Conservation (phyloP, 768 basidiomycete species). For the Suillus lakei region DNA sequence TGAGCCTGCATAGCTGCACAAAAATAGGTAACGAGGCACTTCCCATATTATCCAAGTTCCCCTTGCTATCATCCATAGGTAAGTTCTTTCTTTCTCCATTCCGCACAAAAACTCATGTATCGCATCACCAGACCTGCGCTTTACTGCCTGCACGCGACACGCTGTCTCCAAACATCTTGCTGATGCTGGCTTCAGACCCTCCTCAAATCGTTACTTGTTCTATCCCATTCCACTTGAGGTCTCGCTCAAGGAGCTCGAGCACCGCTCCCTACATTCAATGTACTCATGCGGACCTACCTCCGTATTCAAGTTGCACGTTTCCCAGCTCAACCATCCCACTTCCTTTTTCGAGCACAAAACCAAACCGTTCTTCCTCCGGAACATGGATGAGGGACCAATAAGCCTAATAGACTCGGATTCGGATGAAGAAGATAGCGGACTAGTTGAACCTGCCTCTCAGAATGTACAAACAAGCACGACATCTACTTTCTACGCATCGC, state of each 20-base stretch:
- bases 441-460: not conserved
- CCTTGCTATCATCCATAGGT: constrained; percentile 68
- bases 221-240: constrained; percentile 46
- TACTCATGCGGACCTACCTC: constrained; percentile 32
- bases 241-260: constrained; percentile 40
- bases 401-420: not conserved
- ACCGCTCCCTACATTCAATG: constrained; percentile 21
- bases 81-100: constrained; percentile 25
- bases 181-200: constrained; percentile 32
- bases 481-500: not conserved
- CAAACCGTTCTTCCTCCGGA: not conserved
- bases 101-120: constrained; percentile 8
- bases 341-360: not conserved
- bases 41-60: constrained; percentile 49
- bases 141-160: constrained; percentile 45
- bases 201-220: constrained; percentile 38
- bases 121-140: constrained; percentile 48
- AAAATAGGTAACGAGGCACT: constrained; percentile 51
- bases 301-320: constrained; percentile 33
- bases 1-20: constrained; percentile 58
- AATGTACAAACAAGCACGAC: not conserved
- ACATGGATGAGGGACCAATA: not conserved
- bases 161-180: constrained; percentile 22
- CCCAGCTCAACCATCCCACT: constrained; percentile 14
- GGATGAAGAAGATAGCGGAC: not conserved